Percentiles rank a stretch among this genome's conserved stretches.
Evolutionary conservation across 495 filamentous ascomycete species (phyloP).

Genomic region (Penicillium cosmopolitanum): DNA sequence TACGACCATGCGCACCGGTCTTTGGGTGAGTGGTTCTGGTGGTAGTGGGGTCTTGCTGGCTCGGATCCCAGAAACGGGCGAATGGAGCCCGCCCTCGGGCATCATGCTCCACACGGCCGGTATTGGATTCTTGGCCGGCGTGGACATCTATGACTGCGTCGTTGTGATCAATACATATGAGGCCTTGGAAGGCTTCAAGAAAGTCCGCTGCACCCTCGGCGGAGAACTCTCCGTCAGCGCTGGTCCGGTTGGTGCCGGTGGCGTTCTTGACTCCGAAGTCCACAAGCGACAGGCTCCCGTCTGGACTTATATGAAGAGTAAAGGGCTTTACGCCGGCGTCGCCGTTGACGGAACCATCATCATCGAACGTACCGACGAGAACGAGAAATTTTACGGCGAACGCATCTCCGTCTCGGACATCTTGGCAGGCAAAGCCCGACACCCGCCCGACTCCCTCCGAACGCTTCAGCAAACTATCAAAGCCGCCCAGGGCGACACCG

Average conservation of each 20-base stretch:
- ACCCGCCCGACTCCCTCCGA: constrained; percentile 64
- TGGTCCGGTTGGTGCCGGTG: constrained; percentile 78
- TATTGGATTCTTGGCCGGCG: constrained; percentile 84
- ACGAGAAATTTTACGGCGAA: constrained; percentile 82
- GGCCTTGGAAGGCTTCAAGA: constrained; percentile 79
- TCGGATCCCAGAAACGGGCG: constrained; percentile 72
- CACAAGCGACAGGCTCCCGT: constrained; percentile 73
- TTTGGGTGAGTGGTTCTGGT: constrained; percentile 89
- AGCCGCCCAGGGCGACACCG: constrained; percentile 76
- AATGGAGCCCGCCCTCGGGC: constrained; percentile 87
- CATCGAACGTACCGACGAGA: constrained; percentile 85
- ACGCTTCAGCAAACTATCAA: constrained; percentile 79
- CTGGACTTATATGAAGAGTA: constrained; percentile 86
- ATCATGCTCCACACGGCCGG: constrained; percentile 86
- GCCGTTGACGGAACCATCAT: constrained; percentile 84
- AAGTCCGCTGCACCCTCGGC: constrained; percentile 74
- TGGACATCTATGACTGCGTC: constrained; percentile 93
- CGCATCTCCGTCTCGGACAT: constrained; percentile 78
- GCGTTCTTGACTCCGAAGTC: constrained; percentile 72
- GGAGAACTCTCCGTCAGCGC: constrained; percentile 76
- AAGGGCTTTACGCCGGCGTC: constrained; percentile 81
- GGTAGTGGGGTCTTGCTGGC: constrained; percentile 78
- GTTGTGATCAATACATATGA: constrained; percentile 84
- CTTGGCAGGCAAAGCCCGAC: constrained; percentile 73
- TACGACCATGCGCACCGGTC: constrained; percentile 88